Evolutionary conservation across 2,329 filamentous ascomycete genomes (phyloP), one percentile per base, ranked within the genome.

Genomic region (Apiospora malaysiana): DNA sequence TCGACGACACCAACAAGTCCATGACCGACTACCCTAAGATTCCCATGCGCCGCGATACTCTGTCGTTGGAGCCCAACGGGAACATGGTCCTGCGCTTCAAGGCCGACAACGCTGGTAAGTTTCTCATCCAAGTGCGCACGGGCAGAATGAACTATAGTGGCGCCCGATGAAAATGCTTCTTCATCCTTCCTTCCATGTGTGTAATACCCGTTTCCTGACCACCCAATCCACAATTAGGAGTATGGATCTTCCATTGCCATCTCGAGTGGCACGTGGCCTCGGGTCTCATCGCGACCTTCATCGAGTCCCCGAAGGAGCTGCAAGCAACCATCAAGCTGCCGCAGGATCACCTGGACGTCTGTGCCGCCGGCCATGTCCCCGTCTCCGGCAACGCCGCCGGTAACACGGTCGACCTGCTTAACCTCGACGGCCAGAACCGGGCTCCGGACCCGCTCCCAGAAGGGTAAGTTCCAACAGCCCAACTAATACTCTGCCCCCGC

Each of bases 231-330:
- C 6, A 4, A 63, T 14, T 47, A 84, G 84, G 88, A 47, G 83
- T 92, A 27, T 93, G 90, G 90, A 80, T 92, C 4, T 93, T 94
- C 82, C 93, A 94, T 81, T 95, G 93, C 81, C 93, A 95, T 78
- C 91, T 95, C 69, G 92, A 93, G 77, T 95, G 92, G 92, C 92
- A 94, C 78, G 84, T 93, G 71, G 82, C 86, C 0, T 89, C 89
- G 3, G 92, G 92, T n/a, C 84, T 94, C 2, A 83, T 89, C 4
- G 87, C 90, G 32, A 90, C 89, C 0, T 87, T 93, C 73, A 80
- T 92, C 72, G 91, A 92, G 79, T 87, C 88, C 0, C 91, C 90
- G 0, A 77, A 86, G 4, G 85, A 89, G 23, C 78, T 96, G 0
- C 92, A 94, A 76, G 80, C 87, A 71, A 83, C 80, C 0, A 75